Evolutionary conservation across 805 yeast species (phyloP).

Genomic region (Sugiyamaella boreocaroliniensis): DNA sequence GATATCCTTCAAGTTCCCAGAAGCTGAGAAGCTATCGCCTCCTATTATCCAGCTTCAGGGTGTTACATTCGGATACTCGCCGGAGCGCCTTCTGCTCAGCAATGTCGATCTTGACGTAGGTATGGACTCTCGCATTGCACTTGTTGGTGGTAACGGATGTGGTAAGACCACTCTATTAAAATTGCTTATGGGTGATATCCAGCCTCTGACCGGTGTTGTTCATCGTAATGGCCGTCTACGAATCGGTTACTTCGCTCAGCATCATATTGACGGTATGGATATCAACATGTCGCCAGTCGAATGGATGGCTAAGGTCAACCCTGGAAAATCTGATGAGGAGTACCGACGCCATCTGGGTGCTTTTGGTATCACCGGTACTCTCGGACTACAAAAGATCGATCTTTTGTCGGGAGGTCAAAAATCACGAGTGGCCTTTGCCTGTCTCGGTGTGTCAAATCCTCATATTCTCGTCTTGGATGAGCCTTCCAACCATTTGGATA

Average conservation of each 20-base stretch:
- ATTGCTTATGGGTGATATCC: conserved; percentile 68
- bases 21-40: conserved; percentile 86
- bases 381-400: conserved; percentile 86
- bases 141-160: conserved; percentile 98
- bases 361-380: conserved; percentile 92
- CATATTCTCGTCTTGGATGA: conserved; percentile 91
- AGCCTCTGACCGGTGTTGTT: conserved; percentile 72
- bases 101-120: conserved; percentile 86
- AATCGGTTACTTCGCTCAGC: conserved; percentile 97
- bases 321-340: conserved; percentile 94
- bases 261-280: conserved; percentile 98
- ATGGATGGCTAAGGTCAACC: conserved; percentile 86
- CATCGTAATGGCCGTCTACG: conserved; percentile 78
- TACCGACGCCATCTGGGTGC: conserved; percentile 95
- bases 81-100: conserved; percentile 54
- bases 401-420: conserved; percentile 96
- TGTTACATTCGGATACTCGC: conserved; percentile 78
- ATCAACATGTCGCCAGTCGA: conserved; percentile 75
- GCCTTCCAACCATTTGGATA: conserved; percentile 98
- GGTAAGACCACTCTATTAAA: conserved; percentile 96
- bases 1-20: conserved; percentile 86
- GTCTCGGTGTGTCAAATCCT: conserved; percentile 81
- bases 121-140: conserved; percentile 89
- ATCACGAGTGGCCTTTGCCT: conserved; percentile 96
- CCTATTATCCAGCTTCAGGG: conserved; percentile 85